Conservation (phyloP, 2,329 filamentous ascomycete genomes). For the Delphinella strobiligena region DNA sequence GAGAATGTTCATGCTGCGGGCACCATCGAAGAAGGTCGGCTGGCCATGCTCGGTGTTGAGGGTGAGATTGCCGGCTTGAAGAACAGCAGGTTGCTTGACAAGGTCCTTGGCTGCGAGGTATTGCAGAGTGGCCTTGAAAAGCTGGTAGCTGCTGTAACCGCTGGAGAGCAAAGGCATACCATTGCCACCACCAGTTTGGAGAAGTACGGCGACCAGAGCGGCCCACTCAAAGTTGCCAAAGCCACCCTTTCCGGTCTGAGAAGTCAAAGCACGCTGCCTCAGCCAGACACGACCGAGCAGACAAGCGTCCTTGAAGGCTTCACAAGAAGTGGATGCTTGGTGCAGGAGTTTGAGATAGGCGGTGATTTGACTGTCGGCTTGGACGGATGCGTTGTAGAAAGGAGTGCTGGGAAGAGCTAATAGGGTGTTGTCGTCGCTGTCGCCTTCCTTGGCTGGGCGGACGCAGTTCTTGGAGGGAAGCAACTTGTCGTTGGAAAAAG, state of each 20-base stretch:
- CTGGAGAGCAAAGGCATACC: slow-evolving; percentile 61
- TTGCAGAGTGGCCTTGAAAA: slow-evolving; percentile 91
- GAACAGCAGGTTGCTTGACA: slow-evolving; percentile 44
- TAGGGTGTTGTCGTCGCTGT: slow-evolving; percentile 27
- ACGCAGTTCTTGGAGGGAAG: slow-evolving; percentile 58
- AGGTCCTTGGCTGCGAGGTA: slow-evolving; percentile 68
- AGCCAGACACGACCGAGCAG: slow-evolving; percentile 82
- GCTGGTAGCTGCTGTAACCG: slow-evolving; percentile 78
- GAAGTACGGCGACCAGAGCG: slow-evolving; percentile 62
- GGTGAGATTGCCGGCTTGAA: slow-evolving; percentile 26
- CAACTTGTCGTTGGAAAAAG: slow-evolving; percentile 63
- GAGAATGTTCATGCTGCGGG: slow-evolving; percentile 64
- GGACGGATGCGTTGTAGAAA: slow-evolving; percentile 80
- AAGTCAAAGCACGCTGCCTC: slow-evolving; percentile 69
- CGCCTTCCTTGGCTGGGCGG: slow-evolving; percentile 39
- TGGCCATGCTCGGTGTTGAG: slow-evolving; percentile 23
- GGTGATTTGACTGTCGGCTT: slow-evolving; percentile 62
- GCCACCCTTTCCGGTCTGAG: slow-evolving; percentile 59
- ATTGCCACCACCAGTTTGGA: slow-evolving; percentile 64
- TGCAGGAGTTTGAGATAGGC: slow-evolving; percentile 67
- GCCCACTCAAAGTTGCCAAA: slow-evolving; percentile 94
- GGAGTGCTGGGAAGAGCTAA: slow-evolving; percentile 48
- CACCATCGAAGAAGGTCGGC: slow-evolving; percentile 69
- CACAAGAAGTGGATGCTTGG: slow-evolving; percentile 54
- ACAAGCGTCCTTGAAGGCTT: slow-evolving; percentile 70